phyloP scores from a whole-genome alignment of 2,329 filamentous ascomycete species.

The Hymenoscyphus fructigenus region DNA sequence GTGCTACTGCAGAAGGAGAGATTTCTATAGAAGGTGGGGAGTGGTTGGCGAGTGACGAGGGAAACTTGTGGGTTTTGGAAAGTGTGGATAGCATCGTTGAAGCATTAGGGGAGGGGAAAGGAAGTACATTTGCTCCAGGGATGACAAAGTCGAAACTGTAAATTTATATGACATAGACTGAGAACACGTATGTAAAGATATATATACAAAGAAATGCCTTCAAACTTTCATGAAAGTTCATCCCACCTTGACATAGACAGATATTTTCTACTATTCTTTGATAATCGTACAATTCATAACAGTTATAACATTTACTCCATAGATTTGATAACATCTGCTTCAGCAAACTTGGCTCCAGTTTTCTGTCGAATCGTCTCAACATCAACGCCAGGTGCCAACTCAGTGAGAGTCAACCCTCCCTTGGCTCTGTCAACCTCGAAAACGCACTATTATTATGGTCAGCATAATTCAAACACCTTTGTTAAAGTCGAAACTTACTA shows the following conservation, averaged over 20 bases:
- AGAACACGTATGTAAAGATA: constrained; percentile 6
- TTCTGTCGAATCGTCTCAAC: constrained; percentile 68
- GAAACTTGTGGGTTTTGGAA: constrained; percentile 61
- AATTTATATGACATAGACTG: neutral
- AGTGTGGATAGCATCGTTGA: constrained; percentile 61
- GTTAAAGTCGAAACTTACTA: constrained; percentile 10
- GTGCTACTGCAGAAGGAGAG: constrained; percentile 47
- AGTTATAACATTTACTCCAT: constrained; percentile 38
- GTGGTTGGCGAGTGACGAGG: constrained; percentile 66
- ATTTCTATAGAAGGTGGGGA: constrained; percentile 49
- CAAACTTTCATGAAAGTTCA: neutral
- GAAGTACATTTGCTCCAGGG: constrained; percentile 57
- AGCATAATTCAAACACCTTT: constrained; percentile 8
- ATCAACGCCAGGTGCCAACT: constrained; percentile 66
- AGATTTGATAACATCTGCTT: constrained; percentile 56
- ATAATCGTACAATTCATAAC: neutral
- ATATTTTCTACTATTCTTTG: neutral
- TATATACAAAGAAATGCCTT: neutral
- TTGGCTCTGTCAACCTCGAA: constrained; percentile 65
- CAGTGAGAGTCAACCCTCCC: constrained; percentile 65
- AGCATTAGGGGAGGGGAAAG: constrained; percentile 46
- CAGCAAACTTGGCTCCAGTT: constrained; percentile 66
- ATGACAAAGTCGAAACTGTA: constrained; percentile 43
- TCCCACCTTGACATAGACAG: neutral
- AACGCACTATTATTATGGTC: constrained; percentile 53